These are phyloP conservation scores for Aspergillus melleus DNA, from an alignment of 2,329 filamentous ascomycete genomes.

Conservation along the genomic window DNA sequence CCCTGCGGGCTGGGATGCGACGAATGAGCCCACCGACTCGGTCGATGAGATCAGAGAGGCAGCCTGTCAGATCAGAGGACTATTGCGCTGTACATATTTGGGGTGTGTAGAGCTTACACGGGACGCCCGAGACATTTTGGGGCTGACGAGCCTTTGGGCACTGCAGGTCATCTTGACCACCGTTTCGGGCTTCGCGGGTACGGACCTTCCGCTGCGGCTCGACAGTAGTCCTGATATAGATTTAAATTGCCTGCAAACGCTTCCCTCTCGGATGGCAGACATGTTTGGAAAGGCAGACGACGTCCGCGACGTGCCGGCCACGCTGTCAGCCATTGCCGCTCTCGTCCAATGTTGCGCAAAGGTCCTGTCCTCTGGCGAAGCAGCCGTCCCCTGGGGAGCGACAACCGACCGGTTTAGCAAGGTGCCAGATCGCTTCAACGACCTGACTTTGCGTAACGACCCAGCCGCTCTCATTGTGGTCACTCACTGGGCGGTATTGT, in stretches of 20 bases:
- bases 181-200: neutral
- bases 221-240: neutral
- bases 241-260: neutral
- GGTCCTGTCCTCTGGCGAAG: neutral
- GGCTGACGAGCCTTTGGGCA: neutral
- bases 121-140: neutral
- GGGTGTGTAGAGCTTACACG: neutral
- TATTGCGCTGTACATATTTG: constrained; percentile 2
- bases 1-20: neutral
- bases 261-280: constrained; percentile 4
- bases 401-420: constrained; percentile 3
- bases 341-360: constrained; percentile 5
- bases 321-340: neutral
- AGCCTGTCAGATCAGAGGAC: neutral
- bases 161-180: neutral
- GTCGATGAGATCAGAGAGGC: neutral
- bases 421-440: neutral
- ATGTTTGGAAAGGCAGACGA: constrained; percentile 4
- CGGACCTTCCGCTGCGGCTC: neutral
- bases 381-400: neutral
- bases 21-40: neutral
- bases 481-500: constrained; percentile 6
- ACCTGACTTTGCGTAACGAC: neutral
- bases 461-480: neutral
- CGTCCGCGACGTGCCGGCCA: neutral